Evolutionary conservation across 169 alveolate species (phyloP), one percentile per base, ranked within the genome.

Genomic region (Plasmodium gallinaceum): DNA sequence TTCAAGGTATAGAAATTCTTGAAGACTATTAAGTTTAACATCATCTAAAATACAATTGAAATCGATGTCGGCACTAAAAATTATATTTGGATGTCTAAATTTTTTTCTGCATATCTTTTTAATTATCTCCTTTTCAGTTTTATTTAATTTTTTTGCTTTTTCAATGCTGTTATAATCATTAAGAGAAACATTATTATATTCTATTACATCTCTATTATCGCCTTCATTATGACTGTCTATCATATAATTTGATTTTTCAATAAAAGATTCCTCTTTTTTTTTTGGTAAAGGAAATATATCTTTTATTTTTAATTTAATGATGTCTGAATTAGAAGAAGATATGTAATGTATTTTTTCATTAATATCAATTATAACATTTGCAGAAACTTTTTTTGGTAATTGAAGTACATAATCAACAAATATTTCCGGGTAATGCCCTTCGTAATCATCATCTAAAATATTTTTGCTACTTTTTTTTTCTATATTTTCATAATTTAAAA

Each of bases 381-480:
- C 83, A n/a, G 75, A 83, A 16, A 83, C 86, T 7, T 68, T 83
- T 62, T 83, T 83, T 43, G n/a, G 51, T n/a, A 83, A 43, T 26
- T 83, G 73, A 16, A 83, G 66, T 26, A 83, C 91, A 58, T 69
- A 7, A 22, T 83, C 86, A 72, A 68, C 91, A 54, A 83, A 83
- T 51, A 83, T 57, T 83, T 83, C 91, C 14, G 91, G 91, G 48
- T 83, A 83, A 61, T 83, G 43, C 0, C 91, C 91, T 48, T 69
- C 71, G 60, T 62, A 83, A 10, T 22, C 7, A 5, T 83, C 86
- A 68, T 68, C 71, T 10, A 64, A 69, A 26, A 66, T 39, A 22
- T 43, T 22, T 42, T n/a, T 65, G 20, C 61, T 14, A 26, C 26
- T 20, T 42, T 24, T 12, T 5, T 43, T 16, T 24, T 78, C 65